These are phyloP conservation scores for Phlyctochytrium arcticum DNA, from an alignment of 192 early-diverging fungal species.

Conservation along the genomic window DNA sequence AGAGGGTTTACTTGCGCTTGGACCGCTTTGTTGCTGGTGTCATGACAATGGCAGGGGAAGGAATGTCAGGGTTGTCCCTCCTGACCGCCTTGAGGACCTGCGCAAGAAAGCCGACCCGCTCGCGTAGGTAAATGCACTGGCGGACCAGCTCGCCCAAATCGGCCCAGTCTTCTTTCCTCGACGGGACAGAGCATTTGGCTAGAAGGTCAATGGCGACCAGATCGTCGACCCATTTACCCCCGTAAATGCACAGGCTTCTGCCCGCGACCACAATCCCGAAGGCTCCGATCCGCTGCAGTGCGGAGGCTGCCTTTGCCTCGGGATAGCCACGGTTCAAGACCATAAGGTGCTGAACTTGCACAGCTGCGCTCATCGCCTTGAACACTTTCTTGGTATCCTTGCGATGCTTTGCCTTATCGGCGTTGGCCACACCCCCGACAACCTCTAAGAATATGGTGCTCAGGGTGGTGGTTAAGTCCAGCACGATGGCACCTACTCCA, in stretches of 20 bases:
- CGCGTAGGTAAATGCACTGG: not conserved
- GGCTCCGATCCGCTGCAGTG: not conserved
- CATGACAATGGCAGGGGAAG: not conserved
- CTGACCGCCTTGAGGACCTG: not conserved
- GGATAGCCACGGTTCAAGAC: not conserved
- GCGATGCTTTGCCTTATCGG: not conserved
- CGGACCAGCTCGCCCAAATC: not conserved
- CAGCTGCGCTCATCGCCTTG: not conserved
- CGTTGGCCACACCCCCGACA: not conserved
- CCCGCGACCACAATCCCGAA: not conserved
- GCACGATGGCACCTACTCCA: not conserved
- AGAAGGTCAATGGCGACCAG: not conserved
- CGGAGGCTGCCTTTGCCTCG: not conserved
- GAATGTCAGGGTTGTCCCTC: not conserved
- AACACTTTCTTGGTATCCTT: not conserved
- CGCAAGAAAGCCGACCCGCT: not conserved
- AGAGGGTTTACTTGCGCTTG: not conserved
- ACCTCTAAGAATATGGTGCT: not conserved
- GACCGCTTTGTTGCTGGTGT: not conserved
- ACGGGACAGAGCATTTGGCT: not conserved
- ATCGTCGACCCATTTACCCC: not conserved
- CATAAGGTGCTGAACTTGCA: not conserved
- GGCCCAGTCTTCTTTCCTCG: not conserved
- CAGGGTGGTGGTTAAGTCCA: not conserved
- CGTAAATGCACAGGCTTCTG: not conserved